Evolutionary conservation across 768 basidiomycete genomes (phyloP).

Genomic region (Hygrocybe coccinea): DNA sequence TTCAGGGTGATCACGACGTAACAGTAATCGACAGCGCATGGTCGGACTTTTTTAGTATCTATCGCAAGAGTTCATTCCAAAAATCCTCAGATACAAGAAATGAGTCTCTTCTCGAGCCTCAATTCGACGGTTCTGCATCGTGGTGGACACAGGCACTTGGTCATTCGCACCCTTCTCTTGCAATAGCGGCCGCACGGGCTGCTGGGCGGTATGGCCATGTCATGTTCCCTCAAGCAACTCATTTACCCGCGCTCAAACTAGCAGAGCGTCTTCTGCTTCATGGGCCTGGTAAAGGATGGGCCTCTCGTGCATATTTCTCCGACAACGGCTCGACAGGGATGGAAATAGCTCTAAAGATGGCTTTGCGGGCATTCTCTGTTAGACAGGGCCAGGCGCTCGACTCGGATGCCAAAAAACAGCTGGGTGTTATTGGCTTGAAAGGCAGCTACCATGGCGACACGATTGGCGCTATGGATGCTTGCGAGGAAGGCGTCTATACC

Average conservation of each 20-base stretch:
- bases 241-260: conserved; percentile 78
- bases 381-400: conserved; percentile 34
- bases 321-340: conserved; percentile 96
- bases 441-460: conserved; percentile 98
- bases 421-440: conserved; percentile 80
- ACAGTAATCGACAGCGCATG: conserved; percentile 89
- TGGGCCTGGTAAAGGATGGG: conserved; percentile 89
- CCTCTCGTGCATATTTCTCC: conserved; percentile 83
- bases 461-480: conserved; percentile 95
- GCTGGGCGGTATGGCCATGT: conserved; percentile 96
- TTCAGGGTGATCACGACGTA: conserved; percentile 65
- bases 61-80: conserved; percentile 24
- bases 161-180: conserved; percentile 69
- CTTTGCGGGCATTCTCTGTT: conserved; percentile 60
- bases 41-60: conserved; percentile 81
- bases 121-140: conserved; percentile 89
- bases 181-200: conserved; percentile 82
- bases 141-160: conserved; percentile 98
- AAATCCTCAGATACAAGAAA: conserved; percentile 4
- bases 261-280: conserved; percentile 69
- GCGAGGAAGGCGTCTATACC: conserved; percentile 84
- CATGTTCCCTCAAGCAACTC: conserved; percentile 87
- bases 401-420: conserved; percentile 38
- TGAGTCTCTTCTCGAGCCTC: conserved; percentile 46
- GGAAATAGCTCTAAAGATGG: conserved; percentile 99